Base-by-base conservation (phyloP, 257 asterid species). In the Linderniella brevidens region DNA sequence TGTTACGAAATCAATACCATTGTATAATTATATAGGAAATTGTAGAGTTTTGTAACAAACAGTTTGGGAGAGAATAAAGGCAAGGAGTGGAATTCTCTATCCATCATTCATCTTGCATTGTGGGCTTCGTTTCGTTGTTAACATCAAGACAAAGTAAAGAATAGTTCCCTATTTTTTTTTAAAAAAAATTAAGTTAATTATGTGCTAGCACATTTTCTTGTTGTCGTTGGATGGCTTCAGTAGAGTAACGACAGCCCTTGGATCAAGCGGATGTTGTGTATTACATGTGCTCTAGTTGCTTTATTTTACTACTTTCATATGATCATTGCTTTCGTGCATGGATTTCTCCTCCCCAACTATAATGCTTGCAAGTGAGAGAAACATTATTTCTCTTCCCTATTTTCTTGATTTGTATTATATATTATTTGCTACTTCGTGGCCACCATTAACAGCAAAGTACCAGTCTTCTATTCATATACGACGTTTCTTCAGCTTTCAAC, bases 401-500 rank as follows among this genome's bases (percentile, higher is more conserved):
- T 8, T 20, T 25, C 6, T 53, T n/a, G 5, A 39, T 19, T 48
- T 53, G 5, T 41, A 48, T 40, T 44, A 35, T 39, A 35, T 39
- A 60, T 53, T n/a, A 50, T 48, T 50, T 49, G 51, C 52, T 52
- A 11, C 19, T 20, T 57, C 41, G 51, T 64, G 29, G 47, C 59
- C 53, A 56, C 56, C 63, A 60, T 65, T 51, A 48, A 52, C 64
- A 60, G 42, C 67, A 65, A 60, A 60, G 64, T 49, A 37, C 48
- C 55, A 61, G 25, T 50, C 67, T 51, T 49, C 58, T 32, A 54
- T 59, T 50, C 49, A 64, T 38, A 43, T 46, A n/a, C n/a, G 50
- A 64, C 51, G 44, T 55, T 58, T 60, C 72, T 66, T 66, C 55
- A 57, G 48, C 64, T 60, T 61, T 61, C 72, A 66, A 66, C 72